Percentiles rank a stretch among this genome's conserved stretches.
phyloP scores from a whole-genome alignment of 2,329 filamentous ascomycete species.

The Botrytis hyacinthi region DNA sequence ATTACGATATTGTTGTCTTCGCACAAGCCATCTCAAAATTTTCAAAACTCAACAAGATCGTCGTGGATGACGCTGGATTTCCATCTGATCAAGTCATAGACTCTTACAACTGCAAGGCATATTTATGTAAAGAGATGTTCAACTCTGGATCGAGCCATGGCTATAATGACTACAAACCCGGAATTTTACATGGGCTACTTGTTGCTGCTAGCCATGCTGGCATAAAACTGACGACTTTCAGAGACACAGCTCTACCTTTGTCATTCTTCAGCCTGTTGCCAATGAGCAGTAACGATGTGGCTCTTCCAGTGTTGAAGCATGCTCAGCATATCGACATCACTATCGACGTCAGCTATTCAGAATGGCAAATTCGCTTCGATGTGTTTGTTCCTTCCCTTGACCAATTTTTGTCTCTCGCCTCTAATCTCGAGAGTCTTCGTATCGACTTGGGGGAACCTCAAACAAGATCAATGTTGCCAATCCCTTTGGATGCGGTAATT shows the following conservation, averaged over 20 bases:
- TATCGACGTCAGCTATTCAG: neutral
- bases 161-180: neutral
- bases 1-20: neutral
- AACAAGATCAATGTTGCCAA: neutral
- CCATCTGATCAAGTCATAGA: neutral
- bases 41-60: neutral
- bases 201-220: neutral
- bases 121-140: neutral
- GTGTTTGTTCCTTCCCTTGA: neutral
- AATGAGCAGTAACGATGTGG: neutral
- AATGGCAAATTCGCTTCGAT: neutral
- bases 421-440: neutral
- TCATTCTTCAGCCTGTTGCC: neutral
- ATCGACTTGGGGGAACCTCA: neutral
- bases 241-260: neutral
- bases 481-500: neutral
- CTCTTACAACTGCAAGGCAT: neutral
- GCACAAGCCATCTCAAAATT: neutral
- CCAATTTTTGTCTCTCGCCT: neutral
- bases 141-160: fast-evolving
- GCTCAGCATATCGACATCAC: neutral
- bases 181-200: neutral
- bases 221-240: neutral
- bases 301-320: neutral
- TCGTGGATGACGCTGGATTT: neutral